phyloP scores from a whole-genome alignment of 352 stramenopile species.

The Pythium sukuiense region DNA sequence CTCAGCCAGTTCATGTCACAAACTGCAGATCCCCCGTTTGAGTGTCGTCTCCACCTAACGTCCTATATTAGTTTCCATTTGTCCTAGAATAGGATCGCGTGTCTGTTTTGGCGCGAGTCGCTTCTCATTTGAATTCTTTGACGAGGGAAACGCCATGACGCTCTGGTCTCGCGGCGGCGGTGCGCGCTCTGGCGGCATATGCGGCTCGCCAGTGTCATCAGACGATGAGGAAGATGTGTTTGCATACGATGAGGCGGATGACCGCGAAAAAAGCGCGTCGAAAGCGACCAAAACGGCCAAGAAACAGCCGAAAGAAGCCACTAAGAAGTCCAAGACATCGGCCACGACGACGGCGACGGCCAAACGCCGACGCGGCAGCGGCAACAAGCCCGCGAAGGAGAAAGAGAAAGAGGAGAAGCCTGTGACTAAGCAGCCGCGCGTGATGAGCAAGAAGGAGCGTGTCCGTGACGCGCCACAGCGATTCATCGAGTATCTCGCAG shows the following conservation, averaged over 20 bases:
- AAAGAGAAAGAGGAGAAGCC: background rate
- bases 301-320: background rate
- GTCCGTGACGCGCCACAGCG: conserved; percentile 41
- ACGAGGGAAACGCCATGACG: background rate
- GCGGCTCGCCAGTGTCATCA: conserved; percentile 17
- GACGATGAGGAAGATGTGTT: conserved; percentile 21
- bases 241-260: conserved; percentile 11
- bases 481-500: conserved; percentile 56
- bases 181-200: conserved; percentile 22
- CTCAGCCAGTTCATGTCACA: background rate
- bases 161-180: conserved; percentile 2
- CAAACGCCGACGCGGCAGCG: background rate
- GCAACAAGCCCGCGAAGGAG: background rate
- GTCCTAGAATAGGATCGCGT: background rate
- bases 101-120: conserved; percentile 3
- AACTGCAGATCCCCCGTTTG: background rate
- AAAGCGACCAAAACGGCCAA: background rate
- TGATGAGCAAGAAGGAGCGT: conserved; percentile 45
- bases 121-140: background rate
- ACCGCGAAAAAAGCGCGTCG: background rate
- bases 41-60: background rate
- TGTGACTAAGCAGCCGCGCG: conserved; percentile 1
- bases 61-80: background rate
- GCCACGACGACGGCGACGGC: background rate
- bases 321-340: background rate